A percentile compares a stretch with the other conserved stretches of the same genome.
Conservation (phyloP, 1,139 yeast species). For the Meyerozyma sp. region DNA sequence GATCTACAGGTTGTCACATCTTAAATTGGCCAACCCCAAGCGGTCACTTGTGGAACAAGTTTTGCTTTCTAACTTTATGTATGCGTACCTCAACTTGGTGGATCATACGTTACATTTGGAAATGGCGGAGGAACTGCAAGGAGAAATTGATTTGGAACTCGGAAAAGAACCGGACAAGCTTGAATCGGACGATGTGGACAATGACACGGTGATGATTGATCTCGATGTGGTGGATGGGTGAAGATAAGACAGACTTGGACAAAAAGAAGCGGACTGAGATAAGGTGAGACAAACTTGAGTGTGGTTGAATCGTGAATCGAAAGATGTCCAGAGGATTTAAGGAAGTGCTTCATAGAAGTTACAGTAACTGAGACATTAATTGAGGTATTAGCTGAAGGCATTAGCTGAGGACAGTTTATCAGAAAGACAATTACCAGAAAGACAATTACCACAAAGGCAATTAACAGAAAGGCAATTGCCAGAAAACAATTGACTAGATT, state of each 20-base stretch:
- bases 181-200: background rate
- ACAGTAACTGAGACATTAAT: no score
- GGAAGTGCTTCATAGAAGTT: no score
- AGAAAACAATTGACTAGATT: no score
- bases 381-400: no score
- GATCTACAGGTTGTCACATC: slow-evolving; percentile 83
- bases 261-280: no score
- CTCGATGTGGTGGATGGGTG: background rate
- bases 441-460: no score
- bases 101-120: slow-evolving; percentile 81
- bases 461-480: no score
- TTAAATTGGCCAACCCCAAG: slow-evolving; percentile 90
- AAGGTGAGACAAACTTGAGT: no score
- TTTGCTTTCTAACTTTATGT: slow-evolving; percentile 90
- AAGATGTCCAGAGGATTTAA: no score
- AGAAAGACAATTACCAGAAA: no score
- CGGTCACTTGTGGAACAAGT: slow-evolving; percentile 91
- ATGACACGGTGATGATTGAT: background rate
- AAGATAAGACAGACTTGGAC: background rate
- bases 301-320: no score
- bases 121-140: slow-evolving; percentile 1
- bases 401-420: no score
- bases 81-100: slow-evolving; percentile 88
- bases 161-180: background rate
- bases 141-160: background rate